Evolutionary conservation across 805 yeast species (phyloP).

Genomic region (Kuraishia capsulata): DNA sequence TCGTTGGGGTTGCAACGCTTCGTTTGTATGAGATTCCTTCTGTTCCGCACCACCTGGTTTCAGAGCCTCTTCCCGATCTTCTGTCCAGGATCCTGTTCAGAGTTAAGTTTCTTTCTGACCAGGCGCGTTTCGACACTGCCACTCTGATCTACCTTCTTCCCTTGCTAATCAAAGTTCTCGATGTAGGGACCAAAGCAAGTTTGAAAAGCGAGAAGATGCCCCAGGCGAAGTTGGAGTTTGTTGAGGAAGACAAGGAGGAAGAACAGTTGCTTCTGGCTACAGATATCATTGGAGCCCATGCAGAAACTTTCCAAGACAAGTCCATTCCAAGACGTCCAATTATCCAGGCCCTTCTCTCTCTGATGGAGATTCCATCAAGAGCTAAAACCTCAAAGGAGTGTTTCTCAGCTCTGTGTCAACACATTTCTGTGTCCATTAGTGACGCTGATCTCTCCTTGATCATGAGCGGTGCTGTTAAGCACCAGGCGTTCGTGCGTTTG

Average conservation of each 20-base stretch:
- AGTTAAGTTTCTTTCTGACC: constrained; percentile 66
- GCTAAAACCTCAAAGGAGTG: constrained; percentile 81
- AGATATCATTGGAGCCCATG: constrained; percentile 63
- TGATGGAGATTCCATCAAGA: constrained; percentile 67
- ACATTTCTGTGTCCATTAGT: constrained; percentile 55
- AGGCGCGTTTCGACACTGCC: constrained; percentile 56
- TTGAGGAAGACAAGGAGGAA: constrained; percentile 81
- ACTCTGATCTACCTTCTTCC: constrained; percentile 73
- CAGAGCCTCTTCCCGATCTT: constrained; percentile 45
- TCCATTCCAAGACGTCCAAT: constrained; percentile 63
- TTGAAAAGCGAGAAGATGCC: constrained; percentile 41
- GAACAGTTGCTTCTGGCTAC: constrained; percentile 73
- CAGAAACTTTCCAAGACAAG: constrained; percentile 57
- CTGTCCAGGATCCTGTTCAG: constrained; percentile 65
- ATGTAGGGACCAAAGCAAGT: constrained; percentile 52
- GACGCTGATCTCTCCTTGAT: constrained; percentile 49
- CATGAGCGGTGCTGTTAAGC: constrained; percentile 45
- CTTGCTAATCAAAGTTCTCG: constrained; percentile 56
- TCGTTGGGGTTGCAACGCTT: constrained; percentile 64
- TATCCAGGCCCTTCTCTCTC: constrained; percentile 49
- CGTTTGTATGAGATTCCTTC: constrained; percentile 40
- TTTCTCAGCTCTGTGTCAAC: constrained; percentile 67
- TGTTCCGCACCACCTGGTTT: constrained; percentile 35
- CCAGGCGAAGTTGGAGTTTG: constrained; percentile 53
- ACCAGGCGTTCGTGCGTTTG: constrained; percentile 64